Percentiles rank a stretch among this genome's conserved stretches.
Evolutionary conservation across 208 protist species (phyloP).

Genomic region (Trypanosoma rangeli): DNA sequence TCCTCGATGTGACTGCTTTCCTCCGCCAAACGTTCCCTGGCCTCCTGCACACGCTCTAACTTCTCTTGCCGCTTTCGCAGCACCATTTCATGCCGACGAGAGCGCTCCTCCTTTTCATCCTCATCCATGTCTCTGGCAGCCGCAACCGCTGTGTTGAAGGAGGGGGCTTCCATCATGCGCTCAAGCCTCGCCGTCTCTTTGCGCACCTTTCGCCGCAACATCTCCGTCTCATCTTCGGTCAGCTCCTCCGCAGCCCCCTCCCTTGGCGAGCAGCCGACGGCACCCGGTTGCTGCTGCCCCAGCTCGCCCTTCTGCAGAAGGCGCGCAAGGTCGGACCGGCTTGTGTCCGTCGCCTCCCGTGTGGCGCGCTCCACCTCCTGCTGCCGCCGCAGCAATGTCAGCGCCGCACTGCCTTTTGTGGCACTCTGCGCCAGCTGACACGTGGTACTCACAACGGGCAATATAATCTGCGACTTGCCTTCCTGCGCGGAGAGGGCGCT

Average conservation of each 20-base stretch:
- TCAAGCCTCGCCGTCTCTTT: constrained; percentile 12
- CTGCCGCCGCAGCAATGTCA: constrained; percentile 47
- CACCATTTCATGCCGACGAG: constrained; percentile 23
- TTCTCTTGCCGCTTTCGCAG: constrained; percentile 19
- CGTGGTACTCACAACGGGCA: constrained; percentile 58
- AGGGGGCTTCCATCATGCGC: neutral
- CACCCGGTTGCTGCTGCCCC: constrained; percentile 17
- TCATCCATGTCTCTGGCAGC: neutral
- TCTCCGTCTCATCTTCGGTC: constrained; percentile 22
- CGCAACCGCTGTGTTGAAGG: neutral
- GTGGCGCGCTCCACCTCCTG: constrained; percentile 64
- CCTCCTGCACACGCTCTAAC: constrained; percentile 23
- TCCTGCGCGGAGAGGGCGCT: constrained; percentile 17
- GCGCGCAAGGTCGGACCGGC: constrained; percentile 58
- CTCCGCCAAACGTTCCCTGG: constrained; percentile 24
- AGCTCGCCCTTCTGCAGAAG: constrained; percentile 53
- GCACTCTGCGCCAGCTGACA: constrained; percentile 56
- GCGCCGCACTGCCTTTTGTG: constrained; percentile 50
- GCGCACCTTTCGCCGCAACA: constrained; percentile 25
- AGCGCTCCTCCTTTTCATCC: constrained; percentile 4
- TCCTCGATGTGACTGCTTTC: constrained; percentile 16
- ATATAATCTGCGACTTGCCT: constrained; percentile 63
- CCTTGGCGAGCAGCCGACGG: neutral
- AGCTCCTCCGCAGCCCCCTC: neutral
- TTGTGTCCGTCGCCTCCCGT: constrained; percentile 65